Evolutionary conservation across 306 rosid genomes (phyloP), one percentile per base, ranked within the genome.

Genomic region (Carpinus viminea): DNA sequence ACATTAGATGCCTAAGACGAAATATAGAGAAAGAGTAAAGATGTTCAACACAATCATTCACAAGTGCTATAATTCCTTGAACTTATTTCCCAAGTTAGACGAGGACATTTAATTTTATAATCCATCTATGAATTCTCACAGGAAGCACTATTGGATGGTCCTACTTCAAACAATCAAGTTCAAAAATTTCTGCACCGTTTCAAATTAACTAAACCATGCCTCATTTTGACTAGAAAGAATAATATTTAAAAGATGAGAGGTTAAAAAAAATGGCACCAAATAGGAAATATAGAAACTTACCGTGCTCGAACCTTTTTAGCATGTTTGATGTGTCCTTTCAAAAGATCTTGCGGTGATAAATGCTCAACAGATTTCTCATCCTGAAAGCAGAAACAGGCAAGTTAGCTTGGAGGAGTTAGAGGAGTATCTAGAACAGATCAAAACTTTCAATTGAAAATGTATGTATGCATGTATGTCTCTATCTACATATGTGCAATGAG

Each of bases 301-400:
- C 85, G 86, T 50, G 92, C 87, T 85, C 98, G 89, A 83, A 95
- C 93, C 79, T 52, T 86, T 84, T 90, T 95, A n/a, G 99, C 99
- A 54, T 92, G 93, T 69, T 73, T 83, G 80, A 93, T 80, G 79
- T 95, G 99, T 48, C 81, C 76, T 85, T 83, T 87, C 76, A 95
- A 83, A 52, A 95, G 83, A 82, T 93, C 94, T 81, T 85, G 56
- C 10, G 87, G 26, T 11, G 89, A 81, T 15, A 87, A 75, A 56
- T 80, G 74, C 74, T 83, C 85, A 73, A 88, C 70, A 57, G 91
- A 84, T 78, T 84, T 79, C 81, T 85, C 88, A 74, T 84, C 88
- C 98, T 89, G 87, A 68, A 88, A 78, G 74, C 56, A 85, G 51
- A 73, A 50, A 76, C 68, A 74, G 48, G 48, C 56, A 57, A 56